A percentile compares a stretch with the other conserved stretches of the same genome.
These are phyloP conservation scores for Vitis rupestris DNA, from an alignment of 164 flowering plant species.

Conservation along the genomic window DNA sequence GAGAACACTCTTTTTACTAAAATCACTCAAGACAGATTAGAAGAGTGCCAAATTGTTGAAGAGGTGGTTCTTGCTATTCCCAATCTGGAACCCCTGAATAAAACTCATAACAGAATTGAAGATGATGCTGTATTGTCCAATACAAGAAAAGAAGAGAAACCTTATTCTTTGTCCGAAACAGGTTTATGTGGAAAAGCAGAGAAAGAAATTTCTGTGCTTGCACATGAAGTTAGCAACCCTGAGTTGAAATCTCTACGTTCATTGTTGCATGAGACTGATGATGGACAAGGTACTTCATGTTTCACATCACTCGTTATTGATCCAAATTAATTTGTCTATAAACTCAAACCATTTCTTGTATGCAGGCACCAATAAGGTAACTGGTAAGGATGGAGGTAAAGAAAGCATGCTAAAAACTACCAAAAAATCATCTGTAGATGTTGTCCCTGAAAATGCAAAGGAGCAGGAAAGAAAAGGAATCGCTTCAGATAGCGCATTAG, in stretches of 20 bases:
- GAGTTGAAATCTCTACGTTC: constrained; percentile 19
- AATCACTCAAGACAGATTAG: constrained; percentile 6
- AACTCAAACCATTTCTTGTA: not conserved
- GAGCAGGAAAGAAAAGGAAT: constrained; percentile 26
- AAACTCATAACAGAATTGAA: constrained; percentile 1
- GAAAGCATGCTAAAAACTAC: constrained; percentile 20
- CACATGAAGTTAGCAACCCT: constrained; percentile 21
- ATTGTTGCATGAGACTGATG: constrained; percentile 19
- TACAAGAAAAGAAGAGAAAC: constrained; percentile 17
- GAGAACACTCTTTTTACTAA: constrained; percentile 10
- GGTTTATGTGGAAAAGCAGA: constrained; percentile 10
- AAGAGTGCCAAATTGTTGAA: constrained; percentile 16
- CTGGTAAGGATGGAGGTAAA: constrained; percentile 17
- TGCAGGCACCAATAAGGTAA: constrained; percentile 34
- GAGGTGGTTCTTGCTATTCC: constrained; percentile 19
- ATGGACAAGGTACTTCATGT: constrained; percentile 30
- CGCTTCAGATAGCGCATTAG: constrained; percentile 10
- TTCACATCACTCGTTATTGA: not conserved
- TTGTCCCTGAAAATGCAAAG: constrained; percentile 22
- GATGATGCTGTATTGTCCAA: constrained; percentile 1
- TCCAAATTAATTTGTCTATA: not conserved
- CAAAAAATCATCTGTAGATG: constrained; percentile 15
- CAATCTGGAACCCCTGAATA: constrained; percentile 13
- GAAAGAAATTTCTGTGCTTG: constrained; percentile 15
- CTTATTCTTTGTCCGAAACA: constrained; percentile 14